Base-by-base conservation (phyloP, 1,284 basidiomycete species). In the Coniferiporia weirii region DNA sequence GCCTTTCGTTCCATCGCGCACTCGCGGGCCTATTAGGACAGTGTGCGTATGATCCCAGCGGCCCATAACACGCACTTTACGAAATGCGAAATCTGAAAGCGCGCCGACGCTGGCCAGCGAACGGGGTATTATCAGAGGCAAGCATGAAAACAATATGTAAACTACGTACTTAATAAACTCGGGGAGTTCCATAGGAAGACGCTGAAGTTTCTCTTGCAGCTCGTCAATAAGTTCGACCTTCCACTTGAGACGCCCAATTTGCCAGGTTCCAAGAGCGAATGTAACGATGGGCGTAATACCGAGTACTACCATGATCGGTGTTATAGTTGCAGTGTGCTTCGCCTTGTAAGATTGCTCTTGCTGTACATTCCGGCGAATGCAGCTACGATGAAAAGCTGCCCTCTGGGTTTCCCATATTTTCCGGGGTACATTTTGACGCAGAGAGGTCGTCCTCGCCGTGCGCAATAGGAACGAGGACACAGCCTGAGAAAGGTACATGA, bases 191-290 rank as follows among this genome's bases (percentile, higher is more conserved):
- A 99, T 81, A 0, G 97, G 91, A 38, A 85, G 83, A 34, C 89
- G 80, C 62, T 88, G 81, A 32, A 98, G 76, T 74, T 98, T 98
- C 71, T 92, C 86, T 69, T 98, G 91, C 47, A 99, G 79, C 69
- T 98, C 93, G 64, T 98, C 93, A 64, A 99, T 98, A 61, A 99
- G 79, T 54, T 84, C 82, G 35, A 98, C 78, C 73, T 99, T 99
- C 97, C 97, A 99, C 70, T 93, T 84, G 47, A 99, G 79, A 45
- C 97, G 82, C 67, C 93, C 82, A 40, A 91, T 75, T 69, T 99
- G 96, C 97, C 96, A 99, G 38, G 88, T 86, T 19, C 96, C 96
- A 60, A 99, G 78, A n/a, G 80, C 89, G 65, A 95, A 93, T 0
- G 94, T 94, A 66, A 97, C 85, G 63, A 98, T 75, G 0, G 96